phyloP scores from a whole-genome alignment of 2,329 filamentous ascomycete species.

The Volutella citrinella region DNA sequence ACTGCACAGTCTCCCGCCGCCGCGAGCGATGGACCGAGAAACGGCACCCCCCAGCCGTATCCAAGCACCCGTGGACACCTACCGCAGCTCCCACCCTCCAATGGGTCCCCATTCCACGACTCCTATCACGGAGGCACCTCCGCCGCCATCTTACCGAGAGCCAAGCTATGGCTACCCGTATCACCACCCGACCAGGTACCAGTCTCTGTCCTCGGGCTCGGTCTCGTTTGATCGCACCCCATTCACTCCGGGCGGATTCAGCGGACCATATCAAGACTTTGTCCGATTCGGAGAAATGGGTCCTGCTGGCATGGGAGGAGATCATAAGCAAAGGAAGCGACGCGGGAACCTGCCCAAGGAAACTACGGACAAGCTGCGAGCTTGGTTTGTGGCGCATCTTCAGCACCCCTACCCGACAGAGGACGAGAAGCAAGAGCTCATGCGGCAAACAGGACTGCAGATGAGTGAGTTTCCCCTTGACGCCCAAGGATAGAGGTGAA shows the following conservation, averaged over 20 bases:
- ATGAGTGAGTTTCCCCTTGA: slow-evolving; percentile 66
- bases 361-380: slow-evolving; percentile 75
- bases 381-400: slow-evolving; percentile 77
- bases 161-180: slow-evolving; percentile 36
- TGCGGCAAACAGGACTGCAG: slow-evolving; percentile 71
- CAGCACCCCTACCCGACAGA: slow-evolving; percentile 83
- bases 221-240: slow-evolving; percentile 41
- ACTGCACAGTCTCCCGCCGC: slow-evolving; percentile 37
- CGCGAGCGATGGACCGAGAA: slow-evolving; percentile 36
- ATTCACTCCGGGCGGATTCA: slow-evolving; percentile 41
- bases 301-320: slow-evolving; percentile 35
- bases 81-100: slow-evolving; percentile 27
- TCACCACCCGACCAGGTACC: slow-evolving; percentile 42
- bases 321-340: slow-evolving; percentile 57
- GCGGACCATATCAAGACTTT: slow-evolving; percentile 40
- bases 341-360: slow-evolving; percentile 89
- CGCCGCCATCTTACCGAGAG: slow-evolving; percentile 31
- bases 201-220: slow-evolving; percentile 45
- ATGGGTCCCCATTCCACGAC: slow-evolving; percentile 22
- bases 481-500: too few species aligned
- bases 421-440: slow-evolving; percentile 81
- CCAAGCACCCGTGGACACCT: slow-evolving; percentile 35
- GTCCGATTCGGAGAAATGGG: slow-evolving; percentile 41
- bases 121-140: slow-evolving; percentile 29
- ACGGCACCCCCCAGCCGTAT: slow-evolving; percentile 28